Evolutionary conservation across 2,329 filamentous ascomycete genomes (phyloP).

Genomic region (Botrytis pseudocinerea): DNA sequence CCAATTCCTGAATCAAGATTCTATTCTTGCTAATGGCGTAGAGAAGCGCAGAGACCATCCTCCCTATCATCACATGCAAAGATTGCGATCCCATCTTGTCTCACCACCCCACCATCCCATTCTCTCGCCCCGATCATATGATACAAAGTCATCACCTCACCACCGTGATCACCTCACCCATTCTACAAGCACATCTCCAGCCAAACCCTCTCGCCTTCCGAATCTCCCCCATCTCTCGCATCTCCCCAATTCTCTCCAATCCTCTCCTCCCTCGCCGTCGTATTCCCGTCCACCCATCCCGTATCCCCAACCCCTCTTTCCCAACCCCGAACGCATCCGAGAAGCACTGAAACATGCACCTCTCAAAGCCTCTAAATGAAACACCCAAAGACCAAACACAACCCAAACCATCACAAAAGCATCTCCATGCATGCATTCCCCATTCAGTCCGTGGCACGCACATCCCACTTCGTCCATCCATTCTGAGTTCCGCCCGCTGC

Average conservation of each 20-base stretch:
- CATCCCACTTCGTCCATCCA: not conserved
- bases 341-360: constrained; percentile 17
- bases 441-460: not conserved
- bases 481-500: not conserved
- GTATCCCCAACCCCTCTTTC: not conserved
- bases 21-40: not conserved
- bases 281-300: not conserved
- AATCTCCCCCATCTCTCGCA: too few species aligned
- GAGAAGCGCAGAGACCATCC: not conserved
- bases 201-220: too few species aligned
- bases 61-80: constrained; percentile 16
- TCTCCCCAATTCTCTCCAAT: not conserved
- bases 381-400: constrained; percentile 18
- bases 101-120: constrained; percentile 21
- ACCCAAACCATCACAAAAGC: constrained; percentile 11
- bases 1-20: constrained; percentile 3
- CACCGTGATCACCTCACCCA: not conserved
- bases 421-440: constrained; percentile 5
- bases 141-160: constrained; percentile 17
- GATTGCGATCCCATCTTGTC: constrained; percentile 8
- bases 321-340: not conserved
- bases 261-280: not conserved
- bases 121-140: constrained; percentile 14
- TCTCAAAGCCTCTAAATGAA: constrained; percentile 12
- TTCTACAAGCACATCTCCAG: not conserved